phyloP scores from a whole-genome alignment of 306 rosid genomes.

The Pyrus bretschneideri region DNA sequence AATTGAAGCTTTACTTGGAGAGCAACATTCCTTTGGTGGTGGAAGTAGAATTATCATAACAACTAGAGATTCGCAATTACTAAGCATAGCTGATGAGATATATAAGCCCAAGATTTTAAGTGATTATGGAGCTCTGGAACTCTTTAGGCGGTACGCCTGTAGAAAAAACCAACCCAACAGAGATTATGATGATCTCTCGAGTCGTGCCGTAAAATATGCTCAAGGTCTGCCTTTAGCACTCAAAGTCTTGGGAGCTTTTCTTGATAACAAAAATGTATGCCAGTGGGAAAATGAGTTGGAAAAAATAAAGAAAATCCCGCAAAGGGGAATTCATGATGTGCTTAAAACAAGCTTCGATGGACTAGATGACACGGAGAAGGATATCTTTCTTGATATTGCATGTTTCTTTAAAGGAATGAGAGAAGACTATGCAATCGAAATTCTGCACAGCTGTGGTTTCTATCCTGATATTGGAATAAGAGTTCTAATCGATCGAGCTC shows the following conservation, averaged over 20 bases:
- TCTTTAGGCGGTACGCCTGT: conserved; percentile 7
- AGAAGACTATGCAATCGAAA: conserved; percentile 4
- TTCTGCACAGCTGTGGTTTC: conserved; percentile 13
- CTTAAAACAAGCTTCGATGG: too few species aligned
- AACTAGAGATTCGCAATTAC: conserved; percentile 5
- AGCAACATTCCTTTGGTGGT: too few species aligned
- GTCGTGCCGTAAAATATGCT: too few species aligned
- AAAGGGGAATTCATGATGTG: too few species aligned
- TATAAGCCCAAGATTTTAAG: not conserved
- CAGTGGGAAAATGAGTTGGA: too few species aligned
- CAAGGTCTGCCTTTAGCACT: too few species aligned
- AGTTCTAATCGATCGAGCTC: conserved; percentile 24
- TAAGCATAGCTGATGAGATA: not conserved
- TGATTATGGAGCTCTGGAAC: not conserved
- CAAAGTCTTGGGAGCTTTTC: too few species aligned
- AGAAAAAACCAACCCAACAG: not conserved
- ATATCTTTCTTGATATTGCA: not conserved
- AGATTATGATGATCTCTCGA: too few species aligned
- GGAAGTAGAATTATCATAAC: conserved; percentile 15
- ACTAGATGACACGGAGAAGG: too few species aligned
- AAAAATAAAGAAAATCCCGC: too few species aligned
- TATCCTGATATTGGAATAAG: conserved; percentile 19
- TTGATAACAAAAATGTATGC: too few species aligned
- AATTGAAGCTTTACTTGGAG: too few species aligned
- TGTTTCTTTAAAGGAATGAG: conserved; percentile 40